Base-by-base conservation (phyloP, 257 asterid genomes). In the Rehmannia glutinosa region DNA sequence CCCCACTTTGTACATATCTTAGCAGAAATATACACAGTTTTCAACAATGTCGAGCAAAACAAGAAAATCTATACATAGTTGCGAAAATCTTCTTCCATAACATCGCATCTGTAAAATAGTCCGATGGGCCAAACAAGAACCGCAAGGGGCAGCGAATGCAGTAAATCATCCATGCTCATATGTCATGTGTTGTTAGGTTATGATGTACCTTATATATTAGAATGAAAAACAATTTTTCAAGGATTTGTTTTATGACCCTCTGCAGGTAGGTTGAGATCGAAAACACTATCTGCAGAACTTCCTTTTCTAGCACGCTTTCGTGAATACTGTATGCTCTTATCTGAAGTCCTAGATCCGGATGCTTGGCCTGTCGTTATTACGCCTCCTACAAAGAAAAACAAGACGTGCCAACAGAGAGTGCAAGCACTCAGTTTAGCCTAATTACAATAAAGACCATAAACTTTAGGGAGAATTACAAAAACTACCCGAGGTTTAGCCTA, bases 211-310 rank as follows among this genome's bases (percentile, higher is more conserved):
- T n/a, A n/a, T n/a, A n/a, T n/a, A n/a, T 21, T 51, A 4, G 13
- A 12, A 41, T 27, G 17, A 12, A 36, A 36, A 60, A 23, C 6
- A 60, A 61, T 15, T 20, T 38, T 52, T 15, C n/a, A 62, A 16
- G 69, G 30, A 73, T 77, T 73, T 35, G 64, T 71, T 73, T 70
- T 83, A 32, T 78, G 62, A 69, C 63, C 68, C 72, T 82, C 87
- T 1, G 96, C 95, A 19, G 97, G 98, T 69, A 89, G 42, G 87
- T 92, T 92, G 59, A 89, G 91, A 81, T 92, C 97, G 41, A 92
- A 79, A 58, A 77, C 36, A 28, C 64, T 38, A 56, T 78, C 81
- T 32, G 61, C 47, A 0, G 55, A 30, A 35, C 75, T 64, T 68
- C 68, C 87, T 25, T 72, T 57, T 65, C 90, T 81, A 17, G 87